Conservation (phyloP, 2,329 filamentous ascomycete genomes). For the Aspergillus sp. region DNA sequence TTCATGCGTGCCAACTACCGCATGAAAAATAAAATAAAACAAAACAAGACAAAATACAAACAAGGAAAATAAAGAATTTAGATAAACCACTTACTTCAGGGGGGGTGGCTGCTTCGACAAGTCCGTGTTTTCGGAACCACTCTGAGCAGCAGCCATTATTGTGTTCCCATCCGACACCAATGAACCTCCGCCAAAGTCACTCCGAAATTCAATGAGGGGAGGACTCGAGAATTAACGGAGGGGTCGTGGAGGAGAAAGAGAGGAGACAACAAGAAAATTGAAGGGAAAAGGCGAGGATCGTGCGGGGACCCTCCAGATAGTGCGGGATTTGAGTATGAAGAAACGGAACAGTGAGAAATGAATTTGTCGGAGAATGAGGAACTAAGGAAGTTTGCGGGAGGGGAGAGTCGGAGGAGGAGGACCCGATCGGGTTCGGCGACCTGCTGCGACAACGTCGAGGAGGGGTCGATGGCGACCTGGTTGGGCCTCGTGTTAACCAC, state of each 20-base stretch:
- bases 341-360: conserved; percentile 22
- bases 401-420: conserved; percentile 17
- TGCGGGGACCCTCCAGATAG: conserved; percentile 11
- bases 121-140: conserved; percentile 55
- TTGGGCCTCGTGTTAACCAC: conserved; percentile 8
- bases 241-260: conserved; percentile 3
- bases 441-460: conserved; percentile 12
- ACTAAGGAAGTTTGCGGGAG: conserved; percentile 40
- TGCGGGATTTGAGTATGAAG: conserved; percentile 16
- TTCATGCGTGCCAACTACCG: background rate
- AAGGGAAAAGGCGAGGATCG: conserved; percentile 6
- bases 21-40: background rate
- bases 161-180: conserved; percentile 37
- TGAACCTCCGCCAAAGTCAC: conserved; percentile 16
- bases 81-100: conserved; percentile 53
- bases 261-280: background rate
- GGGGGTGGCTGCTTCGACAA: conserved; percentile 59
- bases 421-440: conserved; percentile 23
- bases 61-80: background rate
- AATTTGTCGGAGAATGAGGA: conserved; percentile 26
- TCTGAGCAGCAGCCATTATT: conserved; percentile 45
- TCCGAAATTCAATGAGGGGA: background rate
- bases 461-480: conserved; percentile 11
- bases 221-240: conserved; percentile 4
- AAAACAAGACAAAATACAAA: background rate